Base-by-base conservation (phyloP, 768 basidiomycete genomes). In the Rhodotorula diobovata region DNA sequence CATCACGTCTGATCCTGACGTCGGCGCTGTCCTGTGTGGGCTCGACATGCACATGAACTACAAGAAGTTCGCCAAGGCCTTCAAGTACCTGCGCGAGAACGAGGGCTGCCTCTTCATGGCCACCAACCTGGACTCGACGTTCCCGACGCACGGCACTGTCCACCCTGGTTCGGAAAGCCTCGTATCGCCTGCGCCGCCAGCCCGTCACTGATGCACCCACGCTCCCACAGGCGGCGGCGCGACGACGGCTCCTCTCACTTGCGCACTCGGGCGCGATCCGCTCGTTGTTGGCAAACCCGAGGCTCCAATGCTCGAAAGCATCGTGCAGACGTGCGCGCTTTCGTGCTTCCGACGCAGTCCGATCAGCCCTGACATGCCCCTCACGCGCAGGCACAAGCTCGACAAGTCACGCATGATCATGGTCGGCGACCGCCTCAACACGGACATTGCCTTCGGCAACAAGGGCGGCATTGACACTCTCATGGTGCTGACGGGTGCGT, bases 21-120 rank as follows among this genome's bases (percentile, higher is more conserved):
- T 99, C 61, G 89, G 85, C n/a, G 94, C 91, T 18, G 95, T 99
- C 23, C 84, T 98, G n/a, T 94, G 93, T 79, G 95, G 95, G 3
- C 85, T 94, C 35, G 95, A 97, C 81, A 85, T 85, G 34, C 83
- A 84, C 75, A 84, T 96, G 79, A 96, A 91, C 81, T 99, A 98
- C 82, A 91, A 90, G 65, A 99, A 99, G 82, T 83, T 91, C 63
- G 90, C 89, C 20, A 95, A 93, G 81, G 96, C 93, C 9, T 91
- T 90, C 81, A 87, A 89, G 77, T 95, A 94, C 81, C 84, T 98
- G 61, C 87, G 85, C 51, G 72, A 76, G 64, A 76, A 78, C 73
- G 70, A 87, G 30, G 87, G 82, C 32, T 92, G 90, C 77, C 85
- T 84, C 46, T 97, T 98, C 81, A 85, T 99, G 70, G 88, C 87